Evolutionary conservation across 2,329 filamentous ascomycete species (phyloP).

Genomic region (Phaeophleospora eucalypticola): DNA sequence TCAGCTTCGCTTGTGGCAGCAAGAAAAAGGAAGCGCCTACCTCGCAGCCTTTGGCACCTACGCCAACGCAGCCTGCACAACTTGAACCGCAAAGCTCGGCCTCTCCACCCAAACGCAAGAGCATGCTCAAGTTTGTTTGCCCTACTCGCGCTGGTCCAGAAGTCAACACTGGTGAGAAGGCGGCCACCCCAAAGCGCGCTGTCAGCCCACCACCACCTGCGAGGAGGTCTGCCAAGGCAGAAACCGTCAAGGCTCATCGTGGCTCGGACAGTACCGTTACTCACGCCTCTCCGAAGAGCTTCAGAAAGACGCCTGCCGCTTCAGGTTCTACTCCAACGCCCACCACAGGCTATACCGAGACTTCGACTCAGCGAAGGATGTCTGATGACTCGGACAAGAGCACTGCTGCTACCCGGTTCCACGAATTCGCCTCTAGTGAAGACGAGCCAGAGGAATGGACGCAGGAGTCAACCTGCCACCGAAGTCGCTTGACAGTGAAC

Average conservation of each 20-base stretch:
- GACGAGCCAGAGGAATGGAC: slow-evolving; percentile 90
- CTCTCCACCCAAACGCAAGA: slow-evolving; percentile 51
- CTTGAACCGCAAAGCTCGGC: slow-evolving; percentile 15
- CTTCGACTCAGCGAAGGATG: slow-evolving; percentile 28
- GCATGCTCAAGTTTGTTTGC: slow-evolving; percentile 71
- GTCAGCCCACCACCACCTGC: slow-evolving; percentile 41
- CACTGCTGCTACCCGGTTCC: slow-evolving; percentile 62
- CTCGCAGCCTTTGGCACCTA: slow-evolving; percentile 29
- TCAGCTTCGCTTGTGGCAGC: slow-evolving; percentile 83
- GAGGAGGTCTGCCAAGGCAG: slow-evolving; percentile 15
- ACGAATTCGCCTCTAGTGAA: slow-evolving; percentile 84
- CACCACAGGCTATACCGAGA: slow-evolving; percentile 24
- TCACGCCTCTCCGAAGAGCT: slow-evolving; percentile 44
- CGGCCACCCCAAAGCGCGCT: slow-evolving; percentile 31
- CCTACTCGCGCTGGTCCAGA: slow-evolving; percentile 48
- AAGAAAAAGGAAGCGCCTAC: slow-evolving; percentile 45
- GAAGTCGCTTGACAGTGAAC: slow-evolving; percentile 74
- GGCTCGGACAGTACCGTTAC: slow-evolving; percentile 50
- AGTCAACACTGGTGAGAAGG: slow-evolving; percentile 27
- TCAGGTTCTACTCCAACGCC: slow-evolving; percentile 12
- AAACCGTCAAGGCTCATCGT: slow-evolving; percentile 35
- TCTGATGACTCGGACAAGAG: slow-evolving; percentile 37
- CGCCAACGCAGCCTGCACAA: slow-evolving; percentile 21
- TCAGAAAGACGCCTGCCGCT: slow-evolving; percentile 36
- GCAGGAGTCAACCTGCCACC: slow-evolving; percentile 60